Conservation (phyloP, 1,139 yeast species). For the Torulaspora pretoriensis region DNA sequence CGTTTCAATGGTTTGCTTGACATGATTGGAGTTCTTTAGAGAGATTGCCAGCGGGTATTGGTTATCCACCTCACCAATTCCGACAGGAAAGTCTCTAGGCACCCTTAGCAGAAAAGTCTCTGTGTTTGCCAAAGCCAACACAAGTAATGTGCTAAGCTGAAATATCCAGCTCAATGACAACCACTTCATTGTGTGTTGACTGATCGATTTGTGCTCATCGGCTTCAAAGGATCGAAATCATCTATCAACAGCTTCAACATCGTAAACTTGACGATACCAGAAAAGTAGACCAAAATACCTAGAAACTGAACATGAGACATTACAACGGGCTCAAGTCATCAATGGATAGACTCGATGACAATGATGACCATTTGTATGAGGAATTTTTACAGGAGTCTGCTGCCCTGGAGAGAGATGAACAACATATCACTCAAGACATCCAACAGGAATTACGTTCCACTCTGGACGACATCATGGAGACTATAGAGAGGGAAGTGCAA, state of each 20-base stretch:
- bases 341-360: conserved; percentile 1
- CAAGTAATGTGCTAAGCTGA: neutral
- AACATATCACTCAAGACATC: conserved; percentile 15
- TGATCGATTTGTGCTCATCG: neutral
- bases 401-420: conserved; percentile 10
- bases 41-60: conserved; percentile 12
- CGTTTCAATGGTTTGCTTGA: conserved; percentile 8
- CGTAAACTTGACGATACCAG: neutral
- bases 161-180: neutral
- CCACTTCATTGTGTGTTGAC: neutral
- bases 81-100: conserved; percentile 17
- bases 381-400: conserved; percentile 16
- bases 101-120: conserved; percentile 22
- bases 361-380: conserved; percentile 22
- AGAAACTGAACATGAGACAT: neutral
- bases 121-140: conserved; percentile 20
- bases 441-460: conserved; percentile 18
- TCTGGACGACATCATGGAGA: conserved; percentile 15
- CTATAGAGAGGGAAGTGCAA: conserved; percentile 16
- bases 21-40: conserved; percentile 10
- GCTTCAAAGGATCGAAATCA: neutral
- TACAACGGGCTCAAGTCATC: neutral
- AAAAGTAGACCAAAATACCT: neutral
- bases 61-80: conserved; percentile 4
- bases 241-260: neutral